phyloP scores from a whole-genome alignment of 208 protist genomes.

The Leishmania tropica region DNA sequence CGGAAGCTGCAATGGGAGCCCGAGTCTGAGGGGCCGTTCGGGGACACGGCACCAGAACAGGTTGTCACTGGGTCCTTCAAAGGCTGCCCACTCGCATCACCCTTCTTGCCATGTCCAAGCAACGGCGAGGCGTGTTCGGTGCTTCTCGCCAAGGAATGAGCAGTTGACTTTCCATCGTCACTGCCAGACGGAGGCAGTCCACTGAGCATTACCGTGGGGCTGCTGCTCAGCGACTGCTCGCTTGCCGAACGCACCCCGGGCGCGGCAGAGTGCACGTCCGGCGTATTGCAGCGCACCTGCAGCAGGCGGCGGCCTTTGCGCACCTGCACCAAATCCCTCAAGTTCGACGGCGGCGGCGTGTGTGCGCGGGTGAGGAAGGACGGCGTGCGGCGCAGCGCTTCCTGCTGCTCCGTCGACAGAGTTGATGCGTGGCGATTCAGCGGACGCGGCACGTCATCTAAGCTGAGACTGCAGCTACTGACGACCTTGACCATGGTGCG shows the following conservation, averaged over 20 bases:
- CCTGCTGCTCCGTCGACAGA: slow-evolving; percentile 36
- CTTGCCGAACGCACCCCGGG: background rate
- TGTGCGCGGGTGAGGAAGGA: slow-evolving; percentile 39
- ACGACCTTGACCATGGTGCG: background rate
- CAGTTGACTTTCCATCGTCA: background rate
- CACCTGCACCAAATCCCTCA: slow-evolving; percentile 26
- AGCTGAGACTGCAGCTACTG: slow-evolving; percentile 14
- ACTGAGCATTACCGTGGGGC: slow-evolving; percentile 8
- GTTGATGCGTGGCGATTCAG: slow-evolving; percentile 43
- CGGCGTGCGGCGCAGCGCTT: slow-evolving; percentile 34
- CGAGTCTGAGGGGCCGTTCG: background rate
- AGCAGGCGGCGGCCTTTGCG: slow-evolving; percentile 12
- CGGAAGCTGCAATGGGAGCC: no score
- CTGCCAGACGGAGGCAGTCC: background rate
- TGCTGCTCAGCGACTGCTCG: slow-evolving; percentile 10
- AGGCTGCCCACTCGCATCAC: background rate
- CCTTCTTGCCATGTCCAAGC: background rate
- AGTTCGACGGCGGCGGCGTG: slow-evolving; percentile 39
- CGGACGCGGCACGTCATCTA: slow-evolving; percentile 23
- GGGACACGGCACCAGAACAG: background rate
- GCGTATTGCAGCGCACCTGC: slow-evolving; percentile 3
- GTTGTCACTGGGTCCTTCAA: background rate
- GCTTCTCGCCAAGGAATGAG: background rate
- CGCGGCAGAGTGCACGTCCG: slow-evolving; percentile 2
- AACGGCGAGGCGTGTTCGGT: background rate